Conservation (phyloP, 2,329 filamentous ascomycete genomes). For the Bretziella fagacearum region DNA sequence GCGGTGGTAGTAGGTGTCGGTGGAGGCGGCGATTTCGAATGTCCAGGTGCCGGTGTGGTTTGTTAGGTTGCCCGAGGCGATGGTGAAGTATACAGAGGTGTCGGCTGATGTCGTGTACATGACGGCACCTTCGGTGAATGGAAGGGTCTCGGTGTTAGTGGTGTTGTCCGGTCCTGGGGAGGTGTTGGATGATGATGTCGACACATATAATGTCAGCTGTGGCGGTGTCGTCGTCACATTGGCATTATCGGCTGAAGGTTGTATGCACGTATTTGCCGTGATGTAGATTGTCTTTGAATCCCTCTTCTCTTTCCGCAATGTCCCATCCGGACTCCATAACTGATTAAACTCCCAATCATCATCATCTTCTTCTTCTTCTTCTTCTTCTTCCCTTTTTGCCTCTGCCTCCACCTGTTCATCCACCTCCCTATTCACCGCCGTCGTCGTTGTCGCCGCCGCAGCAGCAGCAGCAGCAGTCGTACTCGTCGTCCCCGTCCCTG, state of each 20-base stretch:
- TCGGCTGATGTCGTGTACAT: slow-evolving; percentile 44
- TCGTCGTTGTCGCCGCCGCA: neutral
- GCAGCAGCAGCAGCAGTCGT: neutral
- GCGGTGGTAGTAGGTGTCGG: slow-evolving; percentile 59
- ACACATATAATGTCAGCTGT: slow-evolving; percentile 66
- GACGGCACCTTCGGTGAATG: slow-evolving; percentile 53
- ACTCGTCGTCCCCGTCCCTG: slow-evolving; percentile 17
- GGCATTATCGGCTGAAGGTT: slow-evolving; percentile 34
- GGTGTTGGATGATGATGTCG: slow-evolving; percentile 44
- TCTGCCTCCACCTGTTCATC: slow-evolving; percentile 11
- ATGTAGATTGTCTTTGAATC: slow-evolving; percentile 43
- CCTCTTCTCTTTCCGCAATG: slow-evolving; percentile 2
- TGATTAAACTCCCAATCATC: slow-evolving; percentile 15
- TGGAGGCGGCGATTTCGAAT: slow-evolving; percentile 67
- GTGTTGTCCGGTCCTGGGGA: slow-evolving; percentile 46
- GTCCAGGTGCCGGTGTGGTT: slow-evolving; percentile 53
- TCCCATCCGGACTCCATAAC: slow-evolving; percentile 9
- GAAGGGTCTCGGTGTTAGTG: slow-evolving; percentile 17
- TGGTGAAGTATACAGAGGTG: slow-evolving; percentile 56
- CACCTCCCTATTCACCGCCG: neutral
- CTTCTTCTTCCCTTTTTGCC: slow-evolving; percentile 4
- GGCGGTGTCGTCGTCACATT: slow-evolving; percentile 30
- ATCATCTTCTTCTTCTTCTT: slow-evolving; percentile 11
- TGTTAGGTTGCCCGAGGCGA: slow-evolving; percentile 49
- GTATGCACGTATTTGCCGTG: slow-evolving; percentile 70